Evolutionary conservation across 2,329 filamentous ascomycete genomes (phyloP), one percentile per base, ranked within the genome.

Genomic region (Trichoderma hamatum): DNA sequence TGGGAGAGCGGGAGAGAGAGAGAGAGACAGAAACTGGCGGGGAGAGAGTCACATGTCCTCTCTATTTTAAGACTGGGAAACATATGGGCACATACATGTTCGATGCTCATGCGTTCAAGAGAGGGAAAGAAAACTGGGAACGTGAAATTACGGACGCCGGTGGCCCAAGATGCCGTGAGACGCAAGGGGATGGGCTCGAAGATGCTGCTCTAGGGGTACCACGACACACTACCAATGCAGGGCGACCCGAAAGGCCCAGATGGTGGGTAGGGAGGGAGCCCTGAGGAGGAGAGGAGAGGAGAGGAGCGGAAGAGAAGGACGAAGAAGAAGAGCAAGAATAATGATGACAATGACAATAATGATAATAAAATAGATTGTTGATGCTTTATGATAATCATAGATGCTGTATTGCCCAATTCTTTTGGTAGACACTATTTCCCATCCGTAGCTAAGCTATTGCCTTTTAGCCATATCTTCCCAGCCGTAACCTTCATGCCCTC

Each of bases 401-500:
- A 56, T 24, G 30, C 19, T 62, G 36, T 68, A 19, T 46, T 32
- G 52, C 36, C 36, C 36, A 39, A 46, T 43, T 56, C 46, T 63
- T 54, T 54, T 49, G 26, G 5, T 36, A 21, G 14, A 56, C 49
- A 55, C 56, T 46, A 36, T 51, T 14, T 51, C 36, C 32, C 32
- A 3, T 14, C 26, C 10, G 16, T 56, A 55, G 30, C 46, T 24
- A 54, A n/a, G 9, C 32, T 43, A 56, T 60, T 43, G 51, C 58
- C 52, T 60, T 46, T 36, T 43, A 43, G 46, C 36, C 21, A 54
- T 54, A 36, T 34, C 36, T 30, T 16, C 21, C 52, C 49, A 28
- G 14, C 21, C 30, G 49, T 61, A 32, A 55, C 43, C 36, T 14
- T 69, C 61, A 55, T 61, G 54, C 54, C 61, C 67, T 65, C 67